These are phyloP conservation scores for Starmerella kuoi DNA, from an alignment of 805 yeast species.

Conservation along the genomic window DNA sequence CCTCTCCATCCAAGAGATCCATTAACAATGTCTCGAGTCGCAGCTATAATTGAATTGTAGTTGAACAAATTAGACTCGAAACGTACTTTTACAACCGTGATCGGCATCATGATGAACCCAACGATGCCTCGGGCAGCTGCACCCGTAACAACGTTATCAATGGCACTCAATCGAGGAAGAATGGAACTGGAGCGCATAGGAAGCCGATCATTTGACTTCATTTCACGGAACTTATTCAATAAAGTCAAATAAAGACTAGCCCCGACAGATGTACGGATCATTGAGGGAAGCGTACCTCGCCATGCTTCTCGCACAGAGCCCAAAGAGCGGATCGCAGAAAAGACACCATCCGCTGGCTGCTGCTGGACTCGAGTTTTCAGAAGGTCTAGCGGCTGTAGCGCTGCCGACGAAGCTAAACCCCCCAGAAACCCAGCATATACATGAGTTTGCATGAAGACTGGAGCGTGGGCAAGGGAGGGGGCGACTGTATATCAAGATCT, in stretches of 20 bases:
- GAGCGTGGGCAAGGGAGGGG: neutral
- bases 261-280: constrained; percentile 79
- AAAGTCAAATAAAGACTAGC: constrained; percentile 75
- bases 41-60: constrained; percentile 52
- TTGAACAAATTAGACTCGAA: constrained; percentile 70
- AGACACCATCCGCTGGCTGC: constrained; percentile 21
- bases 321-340: constrained; percentile 18
- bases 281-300: constrained; percentile 91
- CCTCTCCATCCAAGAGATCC: constrained; percentile 45
- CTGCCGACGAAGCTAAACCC: constrained; percentile 69
- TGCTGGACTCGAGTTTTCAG: constrained; percentile 81
- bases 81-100: constrained; percentile 79
- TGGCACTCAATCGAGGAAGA: constrained; percentile 59
- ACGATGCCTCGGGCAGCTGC: constrained; percentile 66
- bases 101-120: constrained; percentile 87
- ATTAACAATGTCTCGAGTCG: constrained; percentile 43
- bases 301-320: constrained; percentile 33
- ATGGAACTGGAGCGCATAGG: constrained; percentile 21
- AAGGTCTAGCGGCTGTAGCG: constrained; percentile 79
- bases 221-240: constrained; percentile 35
- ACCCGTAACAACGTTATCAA: constrained; percentile 65
- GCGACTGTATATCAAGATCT: too few relatives aligned
- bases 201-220: neutral
- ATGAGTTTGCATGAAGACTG: constrained; percentile 32
- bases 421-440: constrained; percentile 71